Evolutionary conservation across 805 yeast genomes (phyloP), one percentile per base, ranked within the genome.

Genomic region (Saccharomycopsis synnaedendra): DNA sequence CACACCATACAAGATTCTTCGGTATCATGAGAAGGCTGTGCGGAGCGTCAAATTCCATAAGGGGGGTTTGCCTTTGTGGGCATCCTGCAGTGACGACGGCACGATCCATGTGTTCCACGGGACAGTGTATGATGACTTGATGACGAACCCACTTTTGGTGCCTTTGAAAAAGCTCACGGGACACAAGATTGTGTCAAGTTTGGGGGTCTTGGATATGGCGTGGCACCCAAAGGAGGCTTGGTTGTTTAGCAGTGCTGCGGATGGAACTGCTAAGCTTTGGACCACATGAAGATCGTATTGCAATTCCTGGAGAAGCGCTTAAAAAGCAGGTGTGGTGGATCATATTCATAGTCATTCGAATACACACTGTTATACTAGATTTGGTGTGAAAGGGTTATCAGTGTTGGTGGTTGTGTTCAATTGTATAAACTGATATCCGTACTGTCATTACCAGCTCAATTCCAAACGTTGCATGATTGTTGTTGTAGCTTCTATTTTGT

Each of bases 201-300:
- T 93, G 49, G 98, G 98, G 60, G 95, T 93, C 10, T 71, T 93
- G 60, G 83, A 80, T 60, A 76, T 84, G 43, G 76, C 77, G 44
- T 93, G 98, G 98, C 98, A 93, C 72, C 97, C 97, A 55, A 80
- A 82, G 58, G 97, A 93, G 67, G 96, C 98, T 0, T 93, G 98
- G 98, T 72, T 93, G 60, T 88, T 93, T 64, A 82, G 93, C 61
- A 86, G 96, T 7, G 98, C 97, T 58, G 97, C 97, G 28, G 98
- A 93, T 66, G 87, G 95, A 52, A 79, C 87, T 39, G 97, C 97
- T 4, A 80, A 96, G 60, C 69, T 93, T 59, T 93, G 98, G 98
- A 93, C 98, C 31, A 85, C 96, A 11, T 84, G 42, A 41, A 34
- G 19, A 19, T 19, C 19, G 19, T 19, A 19, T 19, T 19, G 19